Percentiles rank a stretch among this genome's conserved stretches.
phyloP scores from a whole-genome alignment of 805 yeast genomes.

The Nakazawaea anatomiae region DNA sequence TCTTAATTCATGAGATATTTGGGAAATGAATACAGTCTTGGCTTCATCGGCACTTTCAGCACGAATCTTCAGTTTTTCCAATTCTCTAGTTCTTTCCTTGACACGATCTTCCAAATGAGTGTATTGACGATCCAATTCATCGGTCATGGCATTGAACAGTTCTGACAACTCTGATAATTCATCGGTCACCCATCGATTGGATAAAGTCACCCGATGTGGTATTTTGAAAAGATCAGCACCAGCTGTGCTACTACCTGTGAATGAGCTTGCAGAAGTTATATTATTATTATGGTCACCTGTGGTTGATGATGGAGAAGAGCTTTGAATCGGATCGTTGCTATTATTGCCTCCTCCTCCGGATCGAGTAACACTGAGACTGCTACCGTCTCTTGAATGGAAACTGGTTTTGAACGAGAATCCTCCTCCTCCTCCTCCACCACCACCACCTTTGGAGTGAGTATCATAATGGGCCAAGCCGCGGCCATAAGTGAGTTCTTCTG shows the following conservation, averaged over 20 bases:
- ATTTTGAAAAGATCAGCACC: constrained; percentile 29
- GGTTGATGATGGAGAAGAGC: no score
- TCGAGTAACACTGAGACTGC: constrained; percentile 1
- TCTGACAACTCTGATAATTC: constrained; percentile 85
- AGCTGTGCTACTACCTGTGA: constrained; percentile 21
- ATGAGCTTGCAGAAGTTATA: background rate
- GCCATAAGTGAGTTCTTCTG: constrained; percentile 59
- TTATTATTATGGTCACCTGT: background rate
- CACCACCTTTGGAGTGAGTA: background rate
- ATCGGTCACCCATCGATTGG: constrained; percentile 52
- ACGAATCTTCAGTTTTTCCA: constrained; percentile 80
- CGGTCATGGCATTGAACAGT: constrained; percentile 88
- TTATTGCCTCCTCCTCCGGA: background rate
- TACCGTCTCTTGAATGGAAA: constrained; percentile 21
- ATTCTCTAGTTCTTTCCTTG: constrained; percentile 74
- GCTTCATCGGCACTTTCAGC: constrained; percentile 92
- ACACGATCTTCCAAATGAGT: constrained; percentile 85
- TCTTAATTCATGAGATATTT: constrained; percentile 88
- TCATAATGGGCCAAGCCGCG: constrained; percentile 20
- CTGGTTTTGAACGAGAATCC: constrained; percentile 14
- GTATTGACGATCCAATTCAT: constrained; percentile 80
- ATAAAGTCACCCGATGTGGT: constrained; percentile 28
- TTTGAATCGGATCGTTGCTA: background rate
- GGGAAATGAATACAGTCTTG: constrained; percentile 88
- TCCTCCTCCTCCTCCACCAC: background rate